Percentiles rank a stretch among this genome's conserved stretches.
These are phyloP conservation scores for Fusarium xyrophilum DNA, from an alignment of 2,329 filamentous ascomycete species.

Conservation along the genomic window DNA sequence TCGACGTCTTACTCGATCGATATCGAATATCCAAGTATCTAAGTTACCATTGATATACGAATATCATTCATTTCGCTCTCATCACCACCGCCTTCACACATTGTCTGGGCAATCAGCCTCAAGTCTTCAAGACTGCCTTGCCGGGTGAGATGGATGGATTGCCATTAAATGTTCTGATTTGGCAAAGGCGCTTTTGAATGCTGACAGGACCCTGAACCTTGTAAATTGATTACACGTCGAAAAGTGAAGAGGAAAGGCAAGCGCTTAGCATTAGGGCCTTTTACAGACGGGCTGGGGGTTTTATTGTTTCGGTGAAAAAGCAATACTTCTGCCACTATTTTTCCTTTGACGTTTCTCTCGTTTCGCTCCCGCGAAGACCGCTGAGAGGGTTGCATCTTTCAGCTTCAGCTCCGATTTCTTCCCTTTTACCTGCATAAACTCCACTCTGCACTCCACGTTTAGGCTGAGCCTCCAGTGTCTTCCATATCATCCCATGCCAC, in stretches of 20 bases:
- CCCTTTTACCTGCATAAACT: conserved; percentile 33
- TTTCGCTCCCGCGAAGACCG: background rate
- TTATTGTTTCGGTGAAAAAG: background rate
- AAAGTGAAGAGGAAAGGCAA: background rate
- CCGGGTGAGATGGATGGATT: conserved; percentile 15
- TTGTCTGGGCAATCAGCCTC: conserved; percentile 27
- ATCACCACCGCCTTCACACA: background rate
- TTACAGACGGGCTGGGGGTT: background rate
- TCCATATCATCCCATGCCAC: conserved; percentile 1
- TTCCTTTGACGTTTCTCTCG: background rate
- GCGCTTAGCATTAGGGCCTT: background rate
- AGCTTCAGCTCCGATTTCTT: conserved; percentile 12
- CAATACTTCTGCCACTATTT: background rate
- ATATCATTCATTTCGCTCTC: background rate
- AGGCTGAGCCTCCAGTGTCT: conserved; percentile 15
- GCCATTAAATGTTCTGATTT: conserved; percentile 18
- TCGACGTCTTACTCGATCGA: background rate
- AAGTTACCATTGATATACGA: background rate
- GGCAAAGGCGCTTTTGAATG: conserved; percentile 22
- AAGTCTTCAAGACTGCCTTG: conserved; percentile 23
- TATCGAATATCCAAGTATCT: background rate
- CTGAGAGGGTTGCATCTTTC: background rate
- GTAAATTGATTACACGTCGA: conserved; percentile 5
- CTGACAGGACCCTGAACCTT: conserved; percentile 25
- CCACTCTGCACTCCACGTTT: conserved; percentile 32